Evolutionary conservation across 83 land plant species (phyloP), one percentile per base, ranked within the genome.

Genomic region (Diphasiastrum complanatum): DNA sequence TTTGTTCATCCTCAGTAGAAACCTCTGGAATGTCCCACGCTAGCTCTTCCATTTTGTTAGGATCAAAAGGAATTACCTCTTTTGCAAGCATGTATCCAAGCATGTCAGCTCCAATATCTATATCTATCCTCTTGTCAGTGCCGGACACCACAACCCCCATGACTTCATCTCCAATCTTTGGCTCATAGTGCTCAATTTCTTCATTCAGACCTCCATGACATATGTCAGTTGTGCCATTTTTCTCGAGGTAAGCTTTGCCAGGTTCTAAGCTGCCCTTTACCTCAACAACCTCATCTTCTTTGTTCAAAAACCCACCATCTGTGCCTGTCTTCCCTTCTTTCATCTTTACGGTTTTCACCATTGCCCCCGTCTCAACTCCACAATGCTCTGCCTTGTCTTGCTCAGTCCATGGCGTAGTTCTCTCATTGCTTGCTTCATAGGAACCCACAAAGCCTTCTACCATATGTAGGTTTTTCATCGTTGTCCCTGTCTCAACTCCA

Each of bases 111-210:
- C 93, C 89, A 14, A 87, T 74, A 40, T 77, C 80, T 36, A 87
- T 76, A 59, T 87, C 89, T 25, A 87, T 61, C 65, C 73, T 84
- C 63, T 77, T 79, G 50, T 79, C 83, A 51, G 74, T 79, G n/a
- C 89, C 93, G 0, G 85, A 84, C 18, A 81, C 86, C 20, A 87
- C 93, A 3, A 84, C 83, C 5, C 93, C 93, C 25, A 87, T 68
- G 25, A 84, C 85, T 33, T 61, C 61, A 54, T 87, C 93, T 23
- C 86, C 89, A 5, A 87, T 68, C 32, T 79, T 79, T 2, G 93
- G 85, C n/a, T 81, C 81, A 45, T 76, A 87, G 51, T 79, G 84
- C 60, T 79, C 81, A 8, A 81, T 67, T n/a, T 10, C 31, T 14
- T 71, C 78, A 41, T 25, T 60, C 43, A 58, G 47, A 37, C 4